These are phyloP conservation scores for Irpex sp. DNA, from an alignment of 1,284 basidiomycete species.

Conservation along the genomic window DNA sequence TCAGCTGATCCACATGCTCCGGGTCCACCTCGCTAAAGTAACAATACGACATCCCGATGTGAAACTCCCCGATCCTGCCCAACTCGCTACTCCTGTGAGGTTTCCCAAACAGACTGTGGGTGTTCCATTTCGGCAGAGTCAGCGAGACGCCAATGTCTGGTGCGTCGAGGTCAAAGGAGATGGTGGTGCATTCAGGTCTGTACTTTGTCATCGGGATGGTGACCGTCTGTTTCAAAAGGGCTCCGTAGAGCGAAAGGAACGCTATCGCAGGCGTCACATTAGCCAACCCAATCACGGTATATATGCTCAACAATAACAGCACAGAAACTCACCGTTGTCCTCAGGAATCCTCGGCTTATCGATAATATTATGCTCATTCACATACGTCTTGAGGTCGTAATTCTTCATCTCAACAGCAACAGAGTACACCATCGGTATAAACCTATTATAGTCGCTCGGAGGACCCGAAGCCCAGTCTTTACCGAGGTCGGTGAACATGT, in stretches of 20 bases:
- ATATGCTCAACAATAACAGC: too few species aligned
- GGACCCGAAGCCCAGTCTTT: slow-evolving; percentile 87
- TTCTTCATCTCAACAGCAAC: slow-evolving; percentile 69
- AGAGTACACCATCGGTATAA: slow-evolving; percentile 76
- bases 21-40: slow-evolving; percentile 64
- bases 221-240: slow-evolving; percentile 43
- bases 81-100: slow-evolving; percentile 47
- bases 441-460: slow-evolving; percentile 71
- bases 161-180: slow-evolving; percentile 63
- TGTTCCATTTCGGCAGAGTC: slow-evolving; percentile 84
- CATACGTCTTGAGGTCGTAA: slow-evolving; percentile 76
- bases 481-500: slow-evolving; percentile 84
- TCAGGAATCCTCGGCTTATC: slow-evolving; percentile 76
- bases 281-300: background rate
- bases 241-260: slow-evolving; percentile 64
- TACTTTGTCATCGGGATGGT: slow-evolving; percentile 70
- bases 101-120: slow-evolving; percentile 66
- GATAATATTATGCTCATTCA: slow-evolving; percentile 94
- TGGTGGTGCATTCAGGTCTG: slow-evolving; percentile 61
- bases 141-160: slow-evolving; percentile 56
- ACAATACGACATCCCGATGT: slow-evolving; percentile 66
- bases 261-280: slow-evolving; percentile 37
- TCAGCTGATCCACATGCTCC: slow-evolving; percentile 76
- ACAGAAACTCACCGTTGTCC: slow-evolving; percentile 62
- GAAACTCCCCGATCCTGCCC: slow-evolving; percentile 53